Evolutionary conservation across 345 rosid species (phyloP).

Genomic region (Lepidium aucheri): DNA sequence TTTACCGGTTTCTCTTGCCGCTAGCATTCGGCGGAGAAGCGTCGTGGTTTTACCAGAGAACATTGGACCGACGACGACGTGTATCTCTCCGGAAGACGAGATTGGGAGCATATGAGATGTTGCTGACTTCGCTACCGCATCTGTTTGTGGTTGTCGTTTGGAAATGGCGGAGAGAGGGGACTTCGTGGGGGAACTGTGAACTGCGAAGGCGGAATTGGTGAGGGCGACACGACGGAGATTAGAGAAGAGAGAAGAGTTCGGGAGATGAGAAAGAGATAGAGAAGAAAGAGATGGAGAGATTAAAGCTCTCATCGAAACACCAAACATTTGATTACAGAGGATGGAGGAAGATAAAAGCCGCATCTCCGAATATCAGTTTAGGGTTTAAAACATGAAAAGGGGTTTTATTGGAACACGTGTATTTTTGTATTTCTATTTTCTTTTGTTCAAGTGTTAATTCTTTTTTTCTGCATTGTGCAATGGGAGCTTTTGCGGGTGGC

Average conservation of each 20-base stretch:
- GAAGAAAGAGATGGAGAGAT: constrained; percentile 28
- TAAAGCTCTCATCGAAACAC: constrained; percentile 44
- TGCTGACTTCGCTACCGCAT: constrained; percentile 1
- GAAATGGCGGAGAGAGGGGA: constrained; percentile 10
- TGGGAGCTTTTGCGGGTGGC: too few species aligned
- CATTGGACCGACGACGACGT: constrained; percentile 85
- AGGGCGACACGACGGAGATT: constrained; percentile 12
- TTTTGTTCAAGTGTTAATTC: too few species aligned
- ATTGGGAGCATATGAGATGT: constrained; percentile 22
- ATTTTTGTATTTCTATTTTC: too few species aligned
- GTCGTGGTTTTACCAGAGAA: constrained; percentile 82
- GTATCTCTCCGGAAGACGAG: constrained; percentile 47
- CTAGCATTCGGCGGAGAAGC: constrained; percentile 65
- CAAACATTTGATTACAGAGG: constrained; percentile 16
- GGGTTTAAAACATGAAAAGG: not conserved
- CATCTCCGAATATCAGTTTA: not conserved
- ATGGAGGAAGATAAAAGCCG: not conserved
- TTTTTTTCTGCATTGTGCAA: too few species aligned
- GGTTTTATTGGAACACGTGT: too few species aligned
- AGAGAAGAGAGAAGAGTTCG: constrained; percentile 29
- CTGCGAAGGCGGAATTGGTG: constrained; percentile 10
- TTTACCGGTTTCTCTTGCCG: constrained; percentile 51
- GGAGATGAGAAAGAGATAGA: constrained; percentile 23
- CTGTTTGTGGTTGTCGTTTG: constrained; percentile 16
- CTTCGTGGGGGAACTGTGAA: constrained; percentile 8